Evolutionary conservation across 768 basidiomycete species (phyloP), one percentile per base, ranked within the genome.

Genomic region (Calocera viscosa): DNA sequence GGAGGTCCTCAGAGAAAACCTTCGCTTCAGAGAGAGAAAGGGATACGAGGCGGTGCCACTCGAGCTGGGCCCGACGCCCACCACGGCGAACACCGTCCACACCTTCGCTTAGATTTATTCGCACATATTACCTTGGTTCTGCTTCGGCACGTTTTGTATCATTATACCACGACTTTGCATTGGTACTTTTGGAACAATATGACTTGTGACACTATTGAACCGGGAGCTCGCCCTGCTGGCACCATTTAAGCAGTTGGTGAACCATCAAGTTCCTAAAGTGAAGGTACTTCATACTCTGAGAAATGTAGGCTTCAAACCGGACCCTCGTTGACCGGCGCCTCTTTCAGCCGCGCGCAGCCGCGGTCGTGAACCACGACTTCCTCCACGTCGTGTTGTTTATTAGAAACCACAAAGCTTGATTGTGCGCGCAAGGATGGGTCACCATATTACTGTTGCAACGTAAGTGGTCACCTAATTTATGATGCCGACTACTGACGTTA

Each of bases 361-460:
- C 8, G 3, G 43, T 24, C 16, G 19, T 24, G 7, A 8, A 38
- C n/a, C n/a, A n/a, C n/a, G n/a, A n/a, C n/a, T n/a, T n/a, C n/a
- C n/a, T n/a, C n/a, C n/a, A n/a, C n/a, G n/a, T n/a, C n/a, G n/a
- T n/a, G n/a, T n/a, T 38, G 35, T 38, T 38, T 5, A 38, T 38
- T 38, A n/a, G n/a, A n/a, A n/a, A n/a, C n/a, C n/a, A n/a, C n/a
- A n/a, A n/a, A n/a, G n/a, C 24, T 47, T 60, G 30, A 32, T 2
- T 30, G 11, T 32, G 24, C 26, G 11, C 30, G 24, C 16, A 12
- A 32, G 11, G 33, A 90, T 91, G 89, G 90, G 90, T 1, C 91
- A 93, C 72, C 80, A 91, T 35, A 90, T 93, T 66, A 94, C 91
- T 34, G 78, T 94, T 67, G 91, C 91, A 76, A 92, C 91, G 91